A percentile compares a stretch with the other conserved stretches of the same genome.
Conservation (phyloP, 352 stramenopile genomes). For the Pythium pyrilobum region DNA sequence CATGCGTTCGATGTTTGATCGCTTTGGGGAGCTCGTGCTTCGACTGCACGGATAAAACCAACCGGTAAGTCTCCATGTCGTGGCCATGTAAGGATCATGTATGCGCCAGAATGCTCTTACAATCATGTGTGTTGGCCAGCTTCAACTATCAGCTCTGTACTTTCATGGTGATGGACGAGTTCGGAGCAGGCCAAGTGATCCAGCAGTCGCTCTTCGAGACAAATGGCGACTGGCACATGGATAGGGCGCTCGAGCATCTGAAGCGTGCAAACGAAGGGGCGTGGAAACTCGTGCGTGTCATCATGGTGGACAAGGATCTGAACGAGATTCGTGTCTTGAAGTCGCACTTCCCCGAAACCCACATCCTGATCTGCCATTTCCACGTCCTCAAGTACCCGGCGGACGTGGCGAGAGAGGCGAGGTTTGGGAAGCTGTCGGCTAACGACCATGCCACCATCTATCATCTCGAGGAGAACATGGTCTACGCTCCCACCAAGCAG, state of each 20-base stretch:
- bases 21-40: not conserved
- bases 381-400: constrained; percentile 14
- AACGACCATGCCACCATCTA: not conserved
- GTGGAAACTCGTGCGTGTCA: not conserved
- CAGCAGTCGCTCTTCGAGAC: too few species aligned
- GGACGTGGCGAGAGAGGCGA: not conserved
- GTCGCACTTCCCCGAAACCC: not conserved
- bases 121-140: too few species aligned
- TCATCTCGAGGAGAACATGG: not conserved
- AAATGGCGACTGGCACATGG: constrained; percentile 14
- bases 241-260: constrained; percentile 2
- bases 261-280: not conserved
- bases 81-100: too few species aligned
- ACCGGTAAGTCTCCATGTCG: too few species aligned
- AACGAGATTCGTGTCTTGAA: constrained; percentile 15
- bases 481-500: too few species aligned
- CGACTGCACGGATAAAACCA: too few species aligned
- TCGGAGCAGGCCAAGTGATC: too few species aligned
- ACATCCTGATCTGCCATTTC: constrained; percentile 10
- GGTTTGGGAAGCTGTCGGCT: constrained; percentile 15
- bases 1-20: not conserved
- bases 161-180: too few species aligned
- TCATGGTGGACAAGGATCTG: constrained; percentile 18
- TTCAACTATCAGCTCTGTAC: too few species aligned
- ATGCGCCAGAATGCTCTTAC: too few species aligned